These are phyloP conservation scores for Zanthoxylum bungeanum DNA, from an alignment of 345 rosid genomes.

Conservation along the genomic window DNA sequence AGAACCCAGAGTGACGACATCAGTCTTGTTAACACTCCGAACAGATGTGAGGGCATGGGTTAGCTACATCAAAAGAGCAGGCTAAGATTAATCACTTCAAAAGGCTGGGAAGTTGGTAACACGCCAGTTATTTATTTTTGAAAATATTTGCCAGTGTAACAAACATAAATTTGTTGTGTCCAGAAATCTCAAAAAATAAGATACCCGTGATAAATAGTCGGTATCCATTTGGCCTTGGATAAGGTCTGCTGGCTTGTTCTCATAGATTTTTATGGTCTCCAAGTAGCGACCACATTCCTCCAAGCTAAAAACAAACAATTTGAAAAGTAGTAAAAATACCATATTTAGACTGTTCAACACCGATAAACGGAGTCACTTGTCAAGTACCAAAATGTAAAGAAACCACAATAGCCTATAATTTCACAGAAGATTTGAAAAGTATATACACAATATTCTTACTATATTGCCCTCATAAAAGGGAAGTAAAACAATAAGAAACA, in stretches of 20 bases:
- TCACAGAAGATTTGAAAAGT: not conserved
- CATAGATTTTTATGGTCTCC: conserved; percentile 92
- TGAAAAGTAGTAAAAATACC: not conserved
- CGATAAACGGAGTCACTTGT: not conserved
- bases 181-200: not conserved
- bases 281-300: conserved; percentile 96
- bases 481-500: not conserved
- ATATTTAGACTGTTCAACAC: not conserved
- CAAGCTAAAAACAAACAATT: conserved; percentile 47
- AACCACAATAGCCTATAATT: not conserved
- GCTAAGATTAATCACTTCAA: conserved; percentile 11
- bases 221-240: conserved; percentile 94
- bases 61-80: conserved; percentile 40
- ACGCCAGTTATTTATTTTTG: not conserved
- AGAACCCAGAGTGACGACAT: conserved; percentile 94
- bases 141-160: not conserved
- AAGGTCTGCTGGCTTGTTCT: conserved; percentile 93
- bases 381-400: not conserved
- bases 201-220: conserved; percentile 82
- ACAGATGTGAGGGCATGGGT: conserved; percentile 75
- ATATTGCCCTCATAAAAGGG: not conserved
- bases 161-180: not conserved
- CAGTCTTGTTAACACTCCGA: conserved; percentile 87
- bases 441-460: not conserved
- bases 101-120: not conserved